Evolutionary conservation across 2,329 filamentous ascomycete species (phyloP), one percentile per base, ranked within the genome.

Genomic region (Diplodia mutila): DNA sequence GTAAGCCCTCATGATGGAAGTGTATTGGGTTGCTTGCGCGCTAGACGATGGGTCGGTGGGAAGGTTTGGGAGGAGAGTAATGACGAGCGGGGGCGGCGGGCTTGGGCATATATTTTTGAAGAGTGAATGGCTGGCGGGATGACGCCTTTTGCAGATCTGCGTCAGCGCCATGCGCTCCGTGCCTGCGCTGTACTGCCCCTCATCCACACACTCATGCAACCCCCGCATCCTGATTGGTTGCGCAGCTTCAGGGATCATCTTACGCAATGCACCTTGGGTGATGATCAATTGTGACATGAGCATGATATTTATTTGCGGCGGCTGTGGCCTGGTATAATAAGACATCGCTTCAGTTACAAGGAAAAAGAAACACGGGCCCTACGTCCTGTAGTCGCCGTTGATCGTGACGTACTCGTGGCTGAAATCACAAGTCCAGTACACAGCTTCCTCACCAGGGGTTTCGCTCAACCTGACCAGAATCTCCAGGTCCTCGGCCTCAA

Each of bases 391-490:
- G 76, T 90, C 88, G 46, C 86, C 88, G 75, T 90, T 90, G 72
- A 90, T 90, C 61, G 87, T 89, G 57, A 90, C 87, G 80, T 89
- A 96, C 83, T 94, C 91, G 75, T 94, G 91, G 75, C 90, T 93
- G 72, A 94, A 92, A 77, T 96, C 92, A 75, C 92, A 95, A 48
- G 92, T 95, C 89, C 91, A 95, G 77, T 92, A 92, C 5, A 89
- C 87, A 1, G 90, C 89, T 77, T 90, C 86, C 75, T 89, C 85
- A 3, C 69, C 66, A 61, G 78, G 78, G 49, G 88, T 89, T 54
- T 90, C 91, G 29, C 91, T 91, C 66, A 96, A 77, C 68, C 85
- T 85, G 5, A 96, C 90, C 46, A 91, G 77, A 69, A 96, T 94
- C 80, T 94, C 91, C 70, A 95, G 78, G 75, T 95, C 78, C 76